These are phyloP conservation scores for Neospora caninum DNA, from an alignment of 169 alveolate species.

Conservation along the genomic window DNA sequence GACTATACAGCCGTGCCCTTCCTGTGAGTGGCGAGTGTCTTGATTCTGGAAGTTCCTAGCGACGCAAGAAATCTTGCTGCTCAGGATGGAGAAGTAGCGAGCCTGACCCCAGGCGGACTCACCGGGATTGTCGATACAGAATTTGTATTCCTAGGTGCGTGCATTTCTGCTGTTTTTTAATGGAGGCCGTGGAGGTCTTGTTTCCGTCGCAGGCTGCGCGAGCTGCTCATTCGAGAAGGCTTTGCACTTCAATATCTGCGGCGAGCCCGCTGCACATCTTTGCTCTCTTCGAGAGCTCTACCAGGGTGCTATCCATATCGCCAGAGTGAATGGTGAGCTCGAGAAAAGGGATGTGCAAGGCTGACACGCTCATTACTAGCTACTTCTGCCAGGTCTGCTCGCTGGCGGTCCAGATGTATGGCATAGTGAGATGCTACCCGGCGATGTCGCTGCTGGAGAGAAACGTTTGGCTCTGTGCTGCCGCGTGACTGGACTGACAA, in stretches of 20 bases:
- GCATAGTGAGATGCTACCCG: slow-evolving; percentile 63
- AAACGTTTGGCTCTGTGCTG: slow-evolving; percentile 65
- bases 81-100: slow-evolving; percentile 60
- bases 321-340: slow-evolving; percentile 63
- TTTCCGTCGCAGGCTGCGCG: slow-evolving; percentile 58
- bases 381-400: slow-evolving; percentile 41
- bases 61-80: background rate
- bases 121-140: slow-evolving; percentile 65
- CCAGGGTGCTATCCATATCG: slow-evolving; percentile 67
- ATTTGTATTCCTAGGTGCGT: slow-evolving; percentile 60
- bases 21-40: slow-evolving; percentile 41
- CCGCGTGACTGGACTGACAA: background rate
- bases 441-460: slow-evolving; percentile 59
- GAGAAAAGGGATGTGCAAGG: background rate
- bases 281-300: slow-evolving; percentile 71
- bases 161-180: background rate
- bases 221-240: slow-evolving; percentile 58
- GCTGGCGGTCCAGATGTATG: slow-evolving; percentile 52
- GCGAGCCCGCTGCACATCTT: slow-evolving; percentile 67
- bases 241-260: slow-evolving; percentile 61
- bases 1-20: slow-evolving; percentile 60
- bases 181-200: background rate
- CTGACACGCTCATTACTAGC: background rate
- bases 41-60: background rate
- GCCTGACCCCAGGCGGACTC: slow-evolving; percentile 58